Evolutionary conservation across 2,329 filamentous ascomycete species (phyloP), one percentile per base, ranked within the genome.

Genomic region (Arthroderma sp.): DNA sequence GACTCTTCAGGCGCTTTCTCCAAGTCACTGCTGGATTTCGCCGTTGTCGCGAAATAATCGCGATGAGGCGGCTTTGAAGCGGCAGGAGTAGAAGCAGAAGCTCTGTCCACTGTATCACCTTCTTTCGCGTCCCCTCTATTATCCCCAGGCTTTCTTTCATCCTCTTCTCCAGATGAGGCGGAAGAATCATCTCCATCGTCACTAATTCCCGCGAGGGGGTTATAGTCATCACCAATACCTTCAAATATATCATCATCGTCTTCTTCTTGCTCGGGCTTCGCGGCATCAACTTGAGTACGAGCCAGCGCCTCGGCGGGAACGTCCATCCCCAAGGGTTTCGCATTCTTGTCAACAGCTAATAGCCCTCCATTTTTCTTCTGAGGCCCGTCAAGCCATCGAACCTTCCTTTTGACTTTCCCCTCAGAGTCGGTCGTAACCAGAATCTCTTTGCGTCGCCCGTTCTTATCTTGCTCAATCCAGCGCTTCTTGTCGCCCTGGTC

Each of bases 171-270:
- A 1, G 59, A 59, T 3, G 49, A 52, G 6, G 27, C 45, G n/a
- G 57, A 60, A 3, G 65, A 67, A 38, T 62, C 62, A 28, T 67
- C 64, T 5, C 69, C 67, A 6, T 70, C 69, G n/a, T 71, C 68
- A 5, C 64, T 67, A 3, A 74, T 52, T 29, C 66, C 69, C 5
- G 67, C 75, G 34, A 81, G 66, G 1, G 77, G 78, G 50, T 81
- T 69, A 56, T 79, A 81, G 39, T 73, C 73, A 4, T 67, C 69
- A 1, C 75, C 77, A 2, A 73, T 74, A 1, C 73, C 77, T 34
- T 67, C 72, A 51, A 81, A 81, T 40, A 81, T 81, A 55, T 80
- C 76, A 29, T 73, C 73, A 36, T 78, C 74, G 4, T 74, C 70
- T 2, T 72, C 68, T 9, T 65, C 60, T n/a, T 63, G 65, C 38